A percentile compares a stretch with the other conserved stretches of the same genome.
Evolutionary conservation across 106 monocot species (phyloP).

Genomic region (Alisma plantagoaquatica): DNA sequence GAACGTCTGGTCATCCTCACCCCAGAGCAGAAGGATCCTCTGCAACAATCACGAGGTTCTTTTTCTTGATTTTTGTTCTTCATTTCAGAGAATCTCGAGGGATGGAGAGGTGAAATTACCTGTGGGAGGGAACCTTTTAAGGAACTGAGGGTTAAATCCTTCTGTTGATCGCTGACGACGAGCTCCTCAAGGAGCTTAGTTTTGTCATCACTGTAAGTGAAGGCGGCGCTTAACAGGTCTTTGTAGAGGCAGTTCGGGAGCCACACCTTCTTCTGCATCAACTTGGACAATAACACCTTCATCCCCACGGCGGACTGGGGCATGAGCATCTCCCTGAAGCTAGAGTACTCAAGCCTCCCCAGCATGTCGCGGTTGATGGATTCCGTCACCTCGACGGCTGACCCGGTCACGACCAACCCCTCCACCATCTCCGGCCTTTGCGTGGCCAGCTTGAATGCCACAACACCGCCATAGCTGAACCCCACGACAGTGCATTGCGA

Average conservation of each 20-base stretch:
- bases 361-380: conserved; percentile 31
- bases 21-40: conserved; percentile 80
- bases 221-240: conserved; percentile 63
- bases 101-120: conserved; percentile 18
- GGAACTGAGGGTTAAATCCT: conserved; percentile 47
- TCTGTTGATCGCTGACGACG: conserved; percentile 25
- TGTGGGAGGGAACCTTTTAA: conserved; percentile 36
- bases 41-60: conserved; percentile 10
- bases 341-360: conserved; percentile 35
- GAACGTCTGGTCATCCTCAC: conserved; percentile 82
- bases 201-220: conserved; percentile 72
- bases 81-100: background rate
- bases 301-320: conserved; percentile 49
- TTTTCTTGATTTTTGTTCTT: too few species aligned
- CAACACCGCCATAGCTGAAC: conserved; percentile 96
- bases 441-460: conserved; percentile 82
- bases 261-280: conserved; percentile 38
- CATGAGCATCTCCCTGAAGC: conserved; percentile 47
- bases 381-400: conserved; percentile 54
- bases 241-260: conserved; percentile 43
- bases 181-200: conserved; percentile 61
- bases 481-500: conserved; percentile 56
- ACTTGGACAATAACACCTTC: conserved; percentile 37
- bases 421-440: conserved; percentile 43
- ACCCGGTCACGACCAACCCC: conserved; percentile 55